A percentile compares a stretch with the other conserved stretches of the same genome.
These are phyloP conservation scores for Psilocybe cubensis DNA, from an alignment of 768 basidiomycete genomes.

Conservation along the genomic window DNA sequence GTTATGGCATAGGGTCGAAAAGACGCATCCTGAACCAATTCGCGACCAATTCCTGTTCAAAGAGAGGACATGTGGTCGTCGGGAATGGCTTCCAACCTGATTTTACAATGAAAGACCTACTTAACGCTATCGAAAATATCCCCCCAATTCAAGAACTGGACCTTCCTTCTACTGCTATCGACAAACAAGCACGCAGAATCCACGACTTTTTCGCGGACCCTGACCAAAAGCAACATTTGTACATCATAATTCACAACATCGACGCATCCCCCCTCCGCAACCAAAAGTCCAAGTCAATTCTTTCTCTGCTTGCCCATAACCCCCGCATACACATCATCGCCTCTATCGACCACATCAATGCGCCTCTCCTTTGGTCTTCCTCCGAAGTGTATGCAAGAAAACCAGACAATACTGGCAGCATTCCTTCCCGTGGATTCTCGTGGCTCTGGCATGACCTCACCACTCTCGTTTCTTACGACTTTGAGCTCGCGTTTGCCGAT, in stretches of 20 bases:
- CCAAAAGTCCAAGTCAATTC: slow-evolving; percentile 61
- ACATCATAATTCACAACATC: slow-evolving; percentile 88
- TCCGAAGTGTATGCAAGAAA: slow-evolving; percentile 65
- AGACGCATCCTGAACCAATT: slow-evolving; percentile 75
- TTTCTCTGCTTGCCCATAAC: slow-evolving; percentile 74
- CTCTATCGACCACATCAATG: slow-evolving; percentile 86
- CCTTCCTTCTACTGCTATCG: slow-evolving; percentile 43
- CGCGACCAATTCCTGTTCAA: slow-evolving; percentile 57
- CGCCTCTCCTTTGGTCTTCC: slow-evolving; percentile 83
- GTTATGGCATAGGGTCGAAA: slow-evolving; percentile 93
- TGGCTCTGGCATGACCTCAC: slow-evolving; percentile 94
- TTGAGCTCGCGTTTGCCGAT: slow-evolving; percentile 72
- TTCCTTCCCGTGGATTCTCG: slow-evolving; percentile 54
- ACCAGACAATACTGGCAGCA: slow-evolving; percentile 23
- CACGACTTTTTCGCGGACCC: slow-evolving; percentile 59
- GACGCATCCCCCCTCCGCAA: slow-evolving; percentile 75
- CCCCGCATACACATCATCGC: slow-evolving; percentile 82
- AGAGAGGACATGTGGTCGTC: slow-evolving; percentile 72
- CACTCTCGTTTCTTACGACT: slow-evolving; percentile 81
- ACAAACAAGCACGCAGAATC: slow-evolving; percentile 68
- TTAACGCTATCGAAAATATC: slow-evolving; percentile 60
- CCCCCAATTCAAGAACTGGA: slow-evolving; percentile 43
- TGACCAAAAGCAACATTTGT: slow-evolving; percentile 52
- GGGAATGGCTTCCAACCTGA: slow-evolving; percentile 79
- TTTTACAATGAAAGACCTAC: slow-evolving; percentile 68